A percentile compares a stretch with the other conserved stretches of the same genome.
phyloP scores from a whole-genome alignment of 2,329 filamentous ascomycete species.

The Ophiostoma sp. region DNA sequence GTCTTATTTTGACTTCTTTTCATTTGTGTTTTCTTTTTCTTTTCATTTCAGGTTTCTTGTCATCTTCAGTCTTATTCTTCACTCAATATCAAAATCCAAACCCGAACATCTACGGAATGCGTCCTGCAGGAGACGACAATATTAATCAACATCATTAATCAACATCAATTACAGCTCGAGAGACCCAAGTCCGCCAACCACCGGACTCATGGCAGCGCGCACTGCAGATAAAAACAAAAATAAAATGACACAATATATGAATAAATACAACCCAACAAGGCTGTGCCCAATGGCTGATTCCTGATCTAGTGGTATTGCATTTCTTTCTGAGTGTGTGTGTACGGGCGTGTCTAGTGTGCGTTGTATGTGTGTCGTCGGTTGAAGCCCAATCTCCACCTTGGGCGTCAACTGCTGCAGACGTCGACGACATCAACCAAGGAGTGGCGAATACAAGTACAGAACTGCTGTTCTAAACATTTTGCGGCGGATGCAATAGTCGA shows the following conservation, averaged over 20 bases:
- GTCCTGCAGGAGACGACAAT: not conserved
- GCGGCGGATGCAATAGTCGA: not conserved
- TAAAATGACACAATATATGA: not conserved
- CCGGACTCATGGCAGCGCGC: not conserved
- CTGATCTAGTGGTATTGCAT: not conserved
- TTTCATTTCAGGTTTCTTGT: not conserved
- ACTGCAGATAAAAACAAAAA: not conserved
- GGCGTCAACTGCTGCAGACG: slow-evolving; percentile 12
- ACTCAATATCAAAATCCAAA: too few relatives aligned
- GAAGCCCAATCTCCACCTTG: slow-evolving; percentile 22
- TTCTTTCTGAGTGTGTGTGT: not conserved
- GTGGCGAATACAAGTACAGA: not conserved
- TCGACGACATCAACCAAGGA: not conserved
- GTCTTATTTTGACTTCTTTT: not conserved
- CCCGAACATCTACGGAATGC: not conserved
- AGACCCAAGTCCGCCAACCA: not conserved
- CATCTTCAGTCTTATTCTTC: too few relatives aligned
- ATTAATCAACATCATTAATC: not conserved
- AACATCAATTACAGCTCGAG: not conserved
- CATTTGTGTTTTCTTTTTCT: not conserved
- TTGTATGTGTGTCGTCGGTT: not conserved
- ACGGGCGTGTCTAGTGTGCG: not conserved
- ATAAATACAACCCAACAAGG: not conserved
- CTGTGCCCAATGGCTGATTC: slow-evolving; percentile 1
- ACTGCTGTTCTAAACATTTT: not conserved